These are phyloP conservation scores for Lumnitzera racemosa DNA, from an alignment of 345 rosid species.

Conservation along the genomic window DNA sequence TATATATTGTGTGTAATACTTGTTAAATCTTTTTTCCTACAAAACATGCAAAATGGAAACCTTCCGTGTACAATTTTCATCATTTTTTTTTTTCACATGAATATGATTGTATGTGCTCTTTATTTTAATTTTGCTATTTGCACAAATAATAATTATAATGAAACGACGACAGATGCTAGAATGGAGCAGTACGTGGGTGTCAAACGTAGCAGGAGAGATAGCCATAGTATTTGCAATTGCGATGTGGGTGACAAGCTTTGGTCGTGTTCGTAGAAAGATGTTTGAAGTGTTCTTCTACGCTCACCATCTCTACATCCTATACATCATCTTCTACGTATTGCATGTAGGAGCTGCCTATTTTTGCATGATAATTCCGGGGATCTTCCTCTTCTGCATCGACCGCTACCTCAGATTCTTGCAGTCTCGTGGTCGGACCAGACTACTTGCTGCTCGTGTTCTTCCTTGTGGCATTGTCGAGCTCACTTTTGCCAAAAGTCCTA, in stretches of 20 bases:
- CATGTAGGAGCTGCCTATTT: slow-evolving; percentile 41
- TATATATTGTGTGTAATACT: no score
- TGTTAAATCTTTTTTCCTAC: no score
- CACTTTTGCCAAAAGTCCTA: slow-evolving; percentile 26
- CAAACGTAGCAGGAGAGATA: slow-evolving; percentile 51
- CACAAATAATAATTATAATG: no score
- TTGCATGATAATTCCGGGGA: slow-evolving; percentile 26
- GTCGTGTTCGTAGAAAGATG: slow-evolving; percentile 33
- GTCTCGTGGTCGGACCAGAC: no score
- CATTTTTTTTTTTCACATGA: no score
- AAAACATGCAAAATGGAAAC: no score
- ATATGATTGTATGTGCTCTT: no score
- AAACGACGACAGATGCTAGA: slow-evolving; percentile 6
- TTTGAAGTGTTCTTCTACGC: slow-evolving; percentile 28
- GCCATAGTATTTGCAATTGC: slow-evolving; percentile 39
- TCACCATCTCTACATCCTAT: no score
- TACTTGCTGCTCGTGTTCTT: no score
- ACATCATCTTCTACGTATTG: slow-evolving; percentile 32
- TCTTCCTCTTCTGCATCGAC: slow-evolving; percentile 59
- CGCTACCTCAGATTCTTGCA: slow-evolving; percentile 23
- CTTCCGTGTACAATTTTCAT: no score
- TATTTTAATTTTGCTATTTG: no score
- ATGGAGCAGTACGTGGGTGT: slow-evolving; percentile 42
- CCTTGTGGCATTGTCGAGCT: no score
- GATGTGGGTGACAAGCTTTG: slow-evolving; percentile 55